phyloP scores from a whole-genome alignment of 257 asterid genomes.

The Solanum virginianum region DNA sequence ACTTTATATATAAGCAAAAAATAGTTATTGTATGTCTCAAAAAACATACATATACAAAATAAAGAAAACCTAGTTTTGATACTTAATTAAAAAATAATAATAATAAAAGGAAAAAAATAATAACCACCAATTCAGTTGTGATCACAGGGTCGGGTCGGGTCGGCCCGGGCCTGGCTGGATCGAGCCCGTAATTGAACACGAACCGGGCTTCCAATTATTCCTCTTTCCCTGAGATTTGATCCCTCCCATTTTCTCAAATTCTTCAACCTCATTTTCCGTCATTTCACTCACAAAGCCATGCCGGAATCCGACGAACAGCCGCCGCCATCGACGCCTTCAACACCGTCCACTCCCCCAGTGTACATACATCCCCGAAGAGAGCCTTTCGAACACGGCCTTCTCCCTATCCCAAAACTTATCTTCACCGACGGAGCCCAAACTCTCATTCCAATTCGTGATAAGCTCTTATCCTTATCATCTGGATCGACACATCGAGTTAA shows the following conservation, averaged over 20 bases:
- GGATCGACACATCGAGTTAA: constrained; percentile 29
- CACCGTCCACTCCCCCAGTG: background rate
- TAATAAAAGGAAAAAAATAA: no score
- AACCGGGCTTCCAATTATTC: background rate
- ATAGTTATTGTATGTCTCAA: no score
- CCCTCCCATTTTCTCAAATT: background rate
- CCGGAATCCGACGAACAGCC: constrained; percentile 1
- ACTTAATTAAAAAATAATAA: no score
- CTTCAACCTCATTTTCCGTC: background rate
- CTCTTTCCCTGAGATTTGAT: background rate
- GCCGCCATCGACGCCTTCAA: constrained; percentile 6
- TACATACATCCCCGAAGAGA: constrained; percentile 79
- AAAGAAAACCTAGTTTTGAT: no score
- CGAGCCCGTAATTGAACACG: background rate
- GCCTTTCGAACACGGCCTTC: constrained; percentile 91
- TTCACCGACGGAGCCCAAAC: constrained; percentile 72
- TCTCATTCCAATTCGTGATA: constrained; percentile 50
- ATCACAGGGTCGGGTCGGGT: background rate
- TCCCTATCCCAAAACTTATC: constrained; percentile 77
- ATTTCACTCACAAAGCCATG: background rate
- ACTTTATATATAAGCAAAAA: no score
- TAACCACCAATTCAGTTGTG: background rate
- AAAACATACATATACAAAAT: no score
- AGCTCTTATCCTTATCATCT: constrained; percentile 45
- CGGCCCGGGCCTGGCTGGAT: background rate